A percentile compares a stretch with the other conserved stretches of the same genome.
Conservation (phyloP, 2,329 filamentous ascomycete species). For the Arthrinium phaeospermum region DNA sequence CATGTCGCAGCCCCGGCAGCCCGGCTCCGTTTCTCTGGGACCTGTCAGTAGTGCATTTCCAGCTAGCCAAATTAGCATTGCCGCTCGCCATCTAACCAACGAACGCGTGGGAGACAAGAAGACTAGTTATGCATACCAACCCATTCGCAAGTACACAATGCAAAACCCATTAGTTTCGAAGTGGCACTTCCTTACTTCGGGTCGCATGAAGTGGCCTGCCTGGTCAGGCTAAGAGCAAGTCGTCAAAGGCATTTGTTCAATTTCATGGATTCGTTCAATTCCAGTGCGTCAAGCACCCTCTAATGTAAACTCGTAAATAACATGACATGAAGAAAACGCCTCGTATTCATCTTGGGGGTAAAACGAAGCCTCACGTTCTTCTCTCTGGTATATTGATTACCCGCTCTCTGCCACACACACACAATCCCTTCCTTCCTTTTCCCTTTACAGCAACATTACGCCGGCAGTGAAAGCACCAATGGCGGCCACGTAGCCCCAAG, state of each 20-base stretch:
- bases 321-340: not conserved
- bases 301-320: constrained; percentile 10
- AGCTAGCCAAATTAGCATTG: not conserved
- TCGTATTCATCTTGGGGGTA: not conserved
- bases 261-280: not conserved
- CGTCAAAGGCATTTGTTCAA: not conserved
- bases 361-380: not conserved
- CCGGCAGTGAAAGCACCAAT: not conserved
- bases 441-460: constrained; percentile 3
- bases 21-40: not conserved
- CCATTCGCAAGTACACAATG: not conserved
- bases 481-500: not conserved
- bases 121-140: not conserved
- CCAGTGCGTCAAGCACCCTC: constrained; percentile 11
- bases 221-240: no score
- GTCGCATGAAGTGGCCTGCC: not conserved
- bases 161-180: not conserved
- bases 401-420: no score
- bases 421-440: not conserved
- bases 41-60: not conserved
- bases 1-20: not conserved
- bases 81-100: not conserved
- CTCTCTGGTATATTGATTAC: not conserved
- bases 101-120: not conserved
- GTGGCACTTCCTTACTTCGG: no score